These are phyloP conservation scores for Cephalotrichum gorgonifer DNA, from an alignment of 2,329 filamentous ascomycete genomes.

Conservation along the genomic window DNA sequence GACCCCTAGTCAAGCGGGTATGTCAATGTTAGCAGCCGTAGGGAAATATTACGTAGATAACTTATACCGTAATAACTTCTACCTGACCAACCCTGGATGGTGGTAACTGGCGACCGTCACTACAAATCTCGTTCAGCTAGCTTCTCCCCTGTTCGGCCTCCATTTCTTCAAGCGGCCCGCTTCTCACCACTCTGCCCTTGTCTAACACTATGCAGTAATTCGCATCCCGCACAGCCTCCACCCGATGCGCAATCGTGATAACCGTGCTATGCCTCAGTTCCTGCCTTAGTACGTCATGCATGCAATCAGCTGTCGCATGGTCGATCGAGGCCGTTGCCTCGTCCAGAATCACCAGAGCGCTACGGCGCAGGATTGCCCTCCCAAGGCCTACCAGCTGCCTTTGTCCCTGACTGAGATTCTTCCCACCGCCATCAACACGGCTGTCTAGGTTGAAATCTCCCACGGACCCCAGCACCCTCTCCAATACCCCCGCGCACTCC, in stretches of 20 bases:
- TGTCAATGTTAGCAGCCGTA: too few species aligned
- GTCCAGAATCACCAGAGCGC: conserved; percentile 52
- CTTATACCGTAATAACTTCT: too few species aligned
- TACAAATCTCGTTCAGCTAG: conserved; percentile 1
- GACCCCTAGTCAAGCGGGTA: too few species aligned
- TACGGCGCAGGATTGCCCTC: conserved; percentile 47
- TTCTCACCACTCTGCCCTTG: conserved; percentile 36
- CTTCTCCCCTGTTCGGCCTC: neutral
- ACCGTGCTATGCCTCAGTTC: conserved; percentile 48
- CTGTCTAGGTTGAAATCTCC: conserved; percentile 33
- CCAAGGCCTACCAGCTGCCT: conserved; percentile 52
- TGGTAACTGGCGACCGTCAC: too few species aligned
- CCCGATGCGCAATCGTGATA: conserved; percentile 55
- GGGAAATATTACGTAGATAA: too few species aligned
- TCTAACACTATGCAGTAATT: conserved; percentile 45
- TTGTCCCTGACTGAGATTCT: conserved; percentile 53
- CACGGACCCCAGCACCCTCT: conserved; percentile 43
- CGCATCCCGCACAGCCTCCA: conserved; percentile 51
- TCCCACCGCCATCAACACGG: conserved; percentile 47
- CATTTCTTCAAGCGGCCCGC: conserved; percentile 24
- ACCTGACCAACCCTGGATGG: too few species aligned
- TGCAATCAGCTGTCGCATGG: conserved; percentile 43
- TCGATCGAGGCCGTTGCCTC: conserved; percentile 57
- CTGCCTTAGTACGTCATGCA: conserved; percentile 45
- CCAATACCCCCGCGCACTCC: conserved; percentile 40